Base-by-base conservation (phyloP, 2,329 filamentous ascomycete genomes). In the Claviceps fusiformis region DNA sequence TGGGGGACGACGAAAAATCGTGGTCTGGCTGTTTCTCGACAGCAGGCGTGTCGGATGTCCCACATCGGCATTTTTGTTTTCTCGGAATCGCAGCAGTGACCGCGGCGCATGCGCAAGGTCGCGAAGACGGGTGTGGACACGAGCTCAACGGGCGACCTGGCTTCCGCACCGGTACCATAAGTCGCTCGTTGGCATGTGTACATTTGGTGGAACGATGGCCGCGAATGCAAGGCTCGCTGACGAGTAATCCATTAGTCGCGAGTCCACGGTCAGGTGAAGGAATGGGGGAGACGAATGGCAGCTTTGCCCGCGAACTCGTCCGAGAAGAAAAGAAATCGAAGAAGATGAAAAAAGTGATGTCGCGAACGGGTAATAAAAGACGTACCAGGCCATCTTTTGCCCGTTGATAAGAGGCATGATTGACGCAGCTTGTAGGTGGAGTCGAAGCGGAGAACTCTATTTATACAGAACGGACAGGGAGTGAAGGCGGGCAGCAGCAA, bases 141-240 rank as follows among this genome's bases (percentile, higher is more conserved):
- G 79, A 77, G 66, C 83, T 87, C 54, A 88, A 69, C 9, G 85
- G 85, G 52, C 85, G 77, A 19, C 85, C 85, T 17, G 85, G 85
- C 63, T 87, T 87, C 59, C 84, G 79, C 17, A 89, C 85, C 27
- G 82, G 81, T 3, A 87, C 74, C 75, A 88, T 81, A 39, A 87
- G 71, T 56, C 85, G 80, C 62, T 87, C 83, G 59, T 77, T 75
- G 57, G 75, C 76, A 65, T 89, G 85, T 50, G 79, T 83, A 68
- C 85, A 89, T 73, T 86, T 87, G 53, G 85, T 87, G 35, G 85
- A 88, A 62, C 85, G 82, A 68, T 89, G 85, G 55, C 85, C 85
- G 63, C 85, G 82, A 62, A 88, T 88, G 67, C 85, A 88, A 64
- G 85, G 84, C 74, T 81, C 81, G 69, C 85, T 88, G 62, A 24